Base-by-base conservation (phyloP, 192 early-diverging fungal genomes). In the Coemansia sp. region DNA sequence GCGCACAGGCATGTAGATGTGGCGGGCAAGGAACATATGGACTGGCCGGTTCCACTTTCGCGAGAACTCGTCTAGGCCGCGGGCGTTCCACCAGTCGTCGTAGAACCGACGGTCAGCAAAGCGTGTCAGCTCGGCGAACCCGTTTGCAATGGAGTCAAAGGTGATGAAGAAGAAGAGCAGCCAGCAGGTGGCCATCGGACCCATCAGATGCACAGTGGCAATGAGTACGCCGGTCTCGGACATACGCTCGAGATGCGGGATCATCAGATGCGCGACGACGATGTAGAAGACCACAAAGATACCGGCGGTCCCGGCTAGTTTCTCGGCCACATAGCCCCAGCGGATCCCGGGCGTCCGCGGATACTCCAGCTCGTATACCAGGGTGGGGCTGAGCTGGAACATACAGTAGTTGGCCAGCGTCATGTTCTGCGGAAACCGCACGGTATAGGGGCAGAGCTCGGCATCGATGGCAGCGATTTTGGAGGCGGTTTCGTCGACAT, bases 31-130 rank as follows among this genome's bases (percentile, higher is more conserved):
- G 67, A 96, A 98, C 55, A 93, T 85, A 68, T 98, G 93, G 32
- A 95, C 90, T 7, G 95, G 93, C 63, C 93, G 94, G 72, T 98
- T 98, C 96, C 96, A 98, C 61, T 94, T 92, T 50, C 96, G 86
- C 23, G 93, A 91, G 80, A 91, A 98, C 74, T 97, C 93, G 64
- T 96, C 96, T 64, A 90, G 93, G 0, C 86, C 88, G 16, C 83
- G 82, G 57, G 74, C 83, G 65, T 98, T 98, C 94, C 94, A 98
- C 94, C 94, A 98, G 74, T 98, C 96, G 62, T 96, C 93, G 80
- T 97, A 98, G 82, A 98, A 98, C 71, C 91, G 88, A 57, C 93
- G 89, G 75, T 98, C 96, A 16, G 96, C 94, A 74, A 98, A 98
- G 24, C 84, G 70, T 30, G 91, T 97, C 16, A 98, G 74, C 65